These are phyloP conservation scores for Sporormia fimetaria DNA, from an alignment of 495 filamentous ascomycete species.

Conservation along the genomic window DNA sequence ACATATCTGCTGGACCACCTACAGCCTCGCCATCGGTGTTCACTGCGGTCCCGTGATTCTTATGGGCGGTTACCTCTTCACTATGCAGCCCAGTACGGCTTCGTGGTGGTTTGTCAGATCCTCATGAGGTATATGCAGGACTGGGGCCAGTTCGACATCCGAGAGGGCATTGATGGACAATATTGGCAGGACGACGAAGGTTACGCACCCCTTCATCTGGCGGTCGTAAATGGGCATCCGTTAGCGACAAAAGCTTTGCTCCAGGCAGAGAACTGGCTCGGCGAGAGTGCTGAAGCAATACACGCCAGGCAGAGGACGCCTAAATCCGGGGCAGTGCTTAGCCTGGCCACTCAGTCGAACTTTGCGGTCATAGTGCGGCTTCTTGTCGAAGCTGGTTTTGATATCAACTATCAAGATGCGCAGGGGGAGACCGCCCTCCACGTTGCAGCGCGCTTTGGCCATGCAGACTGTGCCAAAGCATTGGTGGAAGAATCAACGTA, in stretches of 20 bases:
- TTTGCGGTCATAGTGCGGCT: conserved; percentile 71
- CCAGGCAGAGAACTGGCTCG: conserved; percentile 63
- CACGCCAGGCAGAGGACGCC: conserved; percentile 55
- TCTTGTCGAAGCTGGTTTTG: conserved; percentile 80
- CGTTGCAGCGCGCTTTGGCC: conserved; percentile 79
- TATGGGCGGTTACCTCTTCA: conserved; percentile 84
- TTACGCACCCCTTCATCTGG: conserved; percentile 80
- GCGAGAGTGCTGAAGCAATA: conserved; percentile 45
- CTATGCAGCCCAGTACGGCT: conserved; percentile 91
- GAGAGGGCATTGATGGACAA: conserved; percentile 70
- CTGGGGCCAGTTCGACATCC: conserved; percentile 78
- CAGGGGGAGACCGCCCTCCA: conserved; percentile 91
- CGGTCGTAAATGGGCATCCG: conserved; percentile 82
- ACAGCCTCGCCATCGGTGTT: conserved; percentile 53
- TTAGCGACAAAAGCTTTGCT: conserved; percentile 71
- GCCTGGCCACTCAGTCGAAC: conserved; percentile 75
- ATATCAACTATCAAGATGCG: conserved; percentile 87
- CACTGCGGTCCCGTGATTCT: conserved; percentile 57
- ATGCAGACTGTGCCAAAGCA: conserved; percentile 64
- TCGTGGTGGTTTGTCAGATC: conserved; percentile 75
- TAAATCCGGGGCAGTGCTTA: conserved; percentile 81
- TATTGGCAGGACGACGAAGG: conserved; percentile 90
- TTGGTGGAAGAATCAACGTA: conserved; percentile 56
- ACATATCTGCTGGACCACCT: conserved; percentile 61
- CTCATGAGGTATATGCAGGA: conserved; percentile 77